These are phyloP conservation scores for Aphanomyces invadans DNA, from an alignment of 352 stramenopile species.

Conservation along the genomic window DNA sequence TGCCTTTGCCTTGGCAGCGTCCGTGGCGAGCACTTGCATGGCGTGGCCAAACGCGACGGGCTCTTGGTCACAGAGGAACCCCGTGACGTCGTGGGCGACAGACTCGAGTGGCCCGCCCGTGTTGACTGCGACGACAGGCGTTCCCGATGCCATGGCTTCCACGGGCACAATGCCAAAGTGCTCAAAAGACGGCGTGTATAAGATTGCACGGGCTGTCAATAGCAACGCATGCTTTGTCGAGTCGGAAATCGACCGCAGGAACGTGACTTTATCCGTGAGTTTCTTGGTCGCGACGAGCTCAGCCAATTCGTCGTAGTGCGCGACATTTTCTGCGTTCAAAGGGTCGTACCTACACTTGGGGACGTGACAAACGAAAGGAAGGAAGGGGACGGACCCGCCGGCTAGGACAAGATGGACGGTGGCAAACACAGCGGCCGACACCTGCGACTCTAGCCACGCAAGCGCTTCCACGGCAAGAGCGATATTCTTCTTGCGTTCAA, in stretches of 20 bases:
- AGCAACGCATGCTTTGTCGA: conserved; percentile 82
- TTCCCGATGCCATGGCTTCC: conserved; percentile 94
- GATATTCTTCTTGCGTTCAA: conserved; percentile 98
- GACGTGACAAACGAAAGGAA: neutral
- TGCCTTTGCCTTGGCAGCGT: neutral
- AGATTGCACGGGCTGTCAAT: conserved; percentile 68
- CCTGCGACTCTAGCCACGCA: conserved; percentile 38
- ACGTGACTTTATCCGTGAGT: conserved; percentile 70
- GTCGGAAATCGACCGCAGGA: conserved; percentile 85
- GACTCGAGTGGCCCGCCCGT: conserved; percentile 96
- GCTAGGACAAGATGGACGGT: conserved; percentile 86
- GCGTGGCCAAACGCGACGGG: conserved; percentile 48
- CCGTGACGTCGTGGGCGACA: conserved; percentile 82
- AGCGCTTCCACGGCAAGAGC: conserved; percentile 82
- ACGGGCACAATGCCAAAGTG: conserved; percentile 99
- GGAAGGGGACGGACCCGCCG: conserved; percentile 59
- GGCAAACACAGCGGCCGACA: conserved; percentile 37
- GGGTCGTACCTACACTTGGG: conserved; percentile 85
- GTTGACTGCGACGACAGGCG: conserved; percentile 91
- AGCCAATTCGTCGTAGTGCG: conserved; percentile 89
- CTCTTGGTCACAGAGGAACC: conserved; percentile 66
- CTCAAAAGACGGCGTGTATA: conserved; percentile 96
- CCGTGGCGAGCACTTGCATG: conserved; percentile 43
- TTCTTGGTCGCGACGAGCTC: conserved; percentile 47
- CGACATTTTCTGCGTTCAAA: conserved; percentile 93